phyloP scores from a whole-genome alignment of 2,329 filamentous ascomycete species.

The Metarhizium rileyi region DNA sequence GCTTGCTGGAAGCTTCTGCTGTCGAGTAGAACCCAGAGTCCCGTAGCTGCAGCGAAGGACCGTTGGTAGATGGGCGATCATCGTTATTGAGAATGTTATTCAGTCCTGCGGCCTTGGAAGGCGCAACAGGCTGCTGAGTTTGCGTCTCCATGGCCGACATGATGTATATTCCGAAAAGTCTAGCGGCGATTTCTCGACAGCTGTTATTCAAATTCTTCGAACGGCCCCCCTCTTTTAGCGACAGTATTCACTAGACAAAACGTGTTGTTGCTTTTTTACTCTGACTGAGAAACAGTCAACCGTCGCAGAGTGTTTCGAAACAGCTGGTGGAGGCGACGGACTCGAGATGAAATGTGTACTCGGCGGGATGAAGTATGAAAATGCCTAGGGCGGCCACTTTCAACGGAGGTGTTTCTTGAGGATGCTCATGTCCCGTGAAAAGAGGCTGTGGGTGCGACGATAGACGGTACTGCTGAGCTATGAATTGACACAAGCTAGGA shows the following conservation, averaged over 20 bases:
- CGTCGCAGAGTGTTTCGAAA: not conserved
- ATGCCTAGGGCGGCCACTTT: not conserved
- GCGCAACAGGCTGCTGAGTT: constrained; percentile 7
- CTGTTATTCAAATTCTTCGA: not conserved
- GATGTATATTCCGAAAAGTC: not conserved
- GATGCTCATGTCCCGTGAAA: not conserved
- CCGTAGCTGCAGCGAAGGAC: constrained; percentile 24
- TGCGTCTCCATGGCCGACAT: constrained; percentile 12
- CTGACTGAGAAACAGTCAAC: not conserved
- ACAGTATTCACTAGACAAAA: not conserved
- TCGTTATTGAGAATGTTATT: constrained; percentile 30
- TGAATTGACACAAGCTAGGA: not conserved
- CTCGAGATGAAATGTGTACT: not conserved
- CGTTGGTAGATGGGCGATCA: constrained; percentile 18
- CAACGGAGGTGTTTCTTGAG: not conserved
- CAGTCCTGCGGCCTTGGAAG: constrained; percentile 26
- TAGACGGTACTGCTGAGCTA: not conserved
- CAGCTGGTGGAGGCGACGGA: not conserved
- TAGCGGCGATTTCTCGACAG: not conserved
- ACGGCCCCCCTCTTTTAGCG: not conserved
- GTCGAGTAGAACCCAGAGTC: constrained; percentile 37
- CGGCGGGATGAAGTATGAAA: not conserved
- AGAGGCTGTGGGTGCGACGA: not conserved
- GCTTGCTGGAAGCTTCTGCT: constrained; percentile 32
- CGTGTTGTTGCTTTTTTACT: not conserved